Base-by-base conservation (phyloP, 192 early-diverging fungal species). In the Backusella parvicylindrica region DNA sequence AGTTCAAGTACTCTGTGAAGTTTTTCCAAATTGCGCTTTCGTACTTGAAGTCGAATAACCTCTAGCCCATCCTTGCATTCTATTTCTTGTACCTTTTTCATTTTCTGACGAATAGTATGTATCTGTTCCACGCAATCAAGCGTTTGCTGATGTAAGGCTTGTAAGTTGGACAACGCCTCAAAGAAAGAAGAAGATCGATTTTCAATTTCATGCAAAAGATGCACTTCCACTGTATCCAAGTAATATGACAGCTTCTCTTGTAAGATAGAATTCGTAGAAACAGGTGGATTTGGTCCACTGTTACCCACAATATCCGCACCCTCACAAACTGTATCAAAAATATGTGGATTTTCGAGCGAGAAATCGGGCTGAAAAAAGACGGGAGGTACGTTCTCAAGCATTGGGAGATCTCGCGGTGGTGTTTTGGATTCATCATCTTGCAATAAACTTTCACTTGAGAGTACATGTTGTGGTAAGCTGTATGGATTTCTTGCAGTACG, bases 111-210 rank as follows among this genome's bases (percentile, higher is more conserved):
- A 64, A 99, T 84, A 0, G 81, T 86, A 68, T 95, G 84, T 35
- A 99, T 99, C 73, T 99, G 91, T 0, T 85, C 83, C 9, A 99
- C 92, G 76, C 97, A 99, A 15, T 91, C 85, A 53, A 94, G 83
- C 0, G 96, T 99, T 76, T 99, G 96, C 1, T 90, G 88, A 80
- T 99, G 95, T 43, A 99, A 83, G 13, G 92, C 92, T 81, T 99
- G 93, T 40, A 99, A 85, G 71, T 96, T 98, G 7, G 92, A 91
- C 11, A 99, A 83, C 0, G 98, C 97, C 33, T 93, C 91, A 79
- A 99, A 99, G 76, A 99, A 99, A 0, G 97, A 96, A 9, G 92
- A 89, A n/a, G 95, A 97, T 28, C 97, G 84, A 26, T 91, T 88
- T 36, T 96, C 96, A 49, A 99, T 99, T 78, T 99, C 98, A 56